Conservation (phyloP, 371 early-diverging fungal genomes). For the Mortierella sp. region DNA sequence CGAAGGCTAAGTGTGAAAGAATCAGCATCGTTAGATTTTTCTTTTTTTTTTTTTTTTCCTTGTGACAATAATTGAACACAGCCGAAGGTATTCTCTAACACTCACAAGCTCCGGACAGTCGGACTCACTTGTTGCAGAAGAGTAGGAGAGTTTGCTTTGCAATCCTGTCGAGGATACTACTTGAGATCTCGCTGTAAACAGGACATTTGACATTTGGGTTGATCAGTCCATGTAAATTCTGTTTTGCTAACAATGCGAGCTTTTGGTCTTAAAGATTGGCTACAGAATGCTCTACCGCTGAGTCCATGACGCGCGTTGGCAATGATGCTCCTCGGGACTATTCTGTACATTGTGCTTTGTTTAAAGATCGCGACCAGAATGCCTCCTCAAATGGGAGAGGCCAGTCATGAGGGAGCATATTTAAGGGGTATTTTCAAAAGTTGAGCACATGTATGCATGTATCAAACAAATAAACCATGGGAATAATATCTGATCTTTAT, state of each 20-base stretch:
- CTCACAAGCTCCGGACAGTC: conserved; percentile 31
- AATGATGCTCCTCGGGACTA: neutral
- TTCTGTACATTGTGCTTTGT: neutral
- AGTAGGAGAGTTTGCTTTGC: neutral
- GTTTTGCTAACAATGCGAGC: too few species aligned
- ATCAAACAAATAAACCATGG: too few species aligned
- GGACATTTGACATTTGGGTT: neutral
- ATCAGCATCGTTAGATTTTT: neutral
- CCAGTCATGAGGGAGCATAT: too few species aligned
- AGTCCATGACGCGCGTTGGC: neutral
- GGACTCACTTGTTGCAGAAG: neutral
- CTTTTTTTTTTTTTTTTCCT: too few species aligned
- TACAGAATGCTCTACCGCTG: neutral
- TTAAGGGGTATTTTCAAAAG: too few species aligned
- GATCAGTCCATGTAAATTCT: neutral
- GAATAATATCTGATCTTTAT: too few species aligned
- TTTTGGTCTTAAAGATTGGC: neutral
- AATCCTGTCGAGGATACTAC: neutral
- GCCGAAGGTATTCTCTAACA: neutral
- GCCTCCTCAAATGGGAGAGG: too few species aligned
- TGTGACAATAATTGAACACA: too few species aligned
- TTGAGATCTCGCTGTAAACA: neutral
- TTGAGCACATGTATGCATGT: too few species aligned
- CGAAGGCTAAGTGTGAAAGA: conserved; percentile 20
- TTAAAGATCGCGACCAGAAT: neutral